phyloP scores from a whole-genome alignment of 106 monocot genomes.

The Apostasia shenzhenica region DNA sequence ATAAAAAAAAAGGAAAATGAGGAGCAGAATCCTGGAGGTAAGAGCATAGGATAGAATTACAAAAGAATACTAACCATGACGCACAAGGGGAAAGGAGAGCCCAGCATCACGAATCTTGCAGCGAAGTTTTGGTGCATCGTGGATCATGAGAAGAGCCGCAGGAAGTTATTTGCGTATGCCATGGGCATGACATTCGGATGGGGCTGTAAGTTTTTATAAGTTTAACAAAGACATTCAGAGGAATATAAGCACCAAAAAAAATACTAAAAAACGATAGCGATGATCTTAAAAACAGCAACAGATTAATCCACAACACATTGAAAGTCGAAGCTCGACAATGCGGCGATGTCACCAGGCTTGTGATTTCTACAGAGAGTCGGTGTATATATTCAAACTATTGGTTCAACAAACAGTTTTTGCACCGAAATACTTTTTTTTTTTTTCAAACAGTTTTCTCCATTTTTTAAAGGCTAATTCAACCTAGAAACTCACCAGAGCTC shows the following conservation, averaged over 20 bases:
- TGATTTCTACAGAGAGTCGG: not conserved
- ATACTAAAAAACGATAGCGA: not conserved
- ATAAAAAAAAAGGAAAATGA: too few species aligned
- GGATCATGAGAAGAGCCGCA: constrained; percentile 71
- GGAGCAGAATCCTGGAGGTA: too few species aligned
- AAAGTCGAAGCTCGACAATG: not conserved
- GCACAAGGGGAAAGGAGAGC: too few species aligned
- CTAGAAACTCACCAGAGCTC: too few species aligned
- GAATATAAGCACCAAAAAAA: not conserved
- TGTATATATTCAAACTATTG: not conserved
- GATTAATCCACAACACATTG: not conserved
- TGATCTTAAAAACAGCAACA: too few species aligned
- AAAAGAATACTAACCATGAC: too few species aligned
- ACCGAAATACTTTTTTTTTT: too few species aligned
- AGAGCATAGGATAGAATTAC: too few species aligned
- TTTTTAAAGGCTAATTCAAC: too few species aligned
- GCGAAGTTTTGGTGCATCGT: not conserved
- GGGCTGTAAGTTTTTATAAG: constrained; percentile 47
- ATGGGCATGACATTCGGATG: constrained; percentile 98
- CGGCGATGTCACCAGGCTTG: not conserved
- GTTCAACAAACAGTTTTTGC: not conserved
- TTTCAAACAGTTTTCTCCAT: too few species aligned
- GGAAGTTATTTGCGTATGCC: constrained; percentile 94
- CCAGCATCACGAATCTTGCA: not conserved
- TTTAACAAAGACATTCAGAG: not conserved